Conservation (phyloP, 495 filamentous ascomycete genomes). For the Penicillium bovifimosum region DNA sequence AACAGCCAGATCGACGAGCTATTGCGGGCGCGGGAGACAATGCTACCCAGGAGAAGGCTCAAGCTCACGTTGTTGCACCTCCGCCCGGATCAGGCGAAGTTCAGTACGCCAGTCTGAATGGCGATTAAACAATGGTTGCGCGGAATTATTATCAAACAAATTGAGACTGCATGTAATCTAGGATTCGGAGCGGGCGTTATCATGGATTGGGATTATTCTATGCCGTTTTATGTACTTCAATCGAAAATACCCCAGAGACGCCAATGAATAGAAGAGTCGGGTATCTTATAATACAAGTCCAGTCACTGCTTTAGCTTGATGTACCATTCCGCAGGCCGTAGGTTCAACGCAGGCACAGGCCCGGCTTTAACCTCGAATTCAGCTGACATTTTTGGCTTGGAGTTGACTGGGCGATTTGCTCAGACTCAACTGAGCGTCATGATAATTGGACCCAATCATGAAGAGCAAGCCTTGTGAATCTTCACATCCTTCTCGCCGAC, state of each 20-base stretch:
- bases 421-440: neutral
- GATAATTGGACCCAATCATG: constrained; percentile 10
- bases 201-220: constrained; percentile 30
- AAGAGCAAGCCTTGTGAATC: constrained; percentile 43
- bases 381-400: neutral
- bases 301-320: constrained; percentile 2
- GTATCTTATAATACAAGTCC: constrained; percentile 45
- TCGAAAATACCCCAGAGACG: constrained; percentile 35
- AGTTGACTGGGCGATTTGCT: constrained; percentile 2
- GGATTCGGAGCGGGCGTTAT: constrained; percentile 39
- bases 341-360: neutral
- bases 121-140: constrained; percentile 51
- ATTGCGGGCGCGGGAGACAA: constrained; percentile 29
- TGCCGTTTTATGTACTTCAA: constrained; percentile 37
- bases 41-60: constrained; percentile 36
- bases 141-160: constrained; percentile 1
- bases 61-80: constrained; percentile 55
- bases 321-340: constrained; percentile 4
- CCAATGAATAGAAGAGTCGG: constrained; percentile 35
- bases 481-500: constrained; percentile 41
- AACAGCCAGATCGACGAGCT: constrained; percentile 28
- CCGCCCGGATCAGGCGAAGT: constrained; percentile 80
- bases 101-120: constrained; percentile 78
- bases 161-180: constrained; percentile 26
- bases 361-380: neutral